Base-by-base conservation (phyloP, 345 rosid species). In the Gossypium bickii region DNA sequence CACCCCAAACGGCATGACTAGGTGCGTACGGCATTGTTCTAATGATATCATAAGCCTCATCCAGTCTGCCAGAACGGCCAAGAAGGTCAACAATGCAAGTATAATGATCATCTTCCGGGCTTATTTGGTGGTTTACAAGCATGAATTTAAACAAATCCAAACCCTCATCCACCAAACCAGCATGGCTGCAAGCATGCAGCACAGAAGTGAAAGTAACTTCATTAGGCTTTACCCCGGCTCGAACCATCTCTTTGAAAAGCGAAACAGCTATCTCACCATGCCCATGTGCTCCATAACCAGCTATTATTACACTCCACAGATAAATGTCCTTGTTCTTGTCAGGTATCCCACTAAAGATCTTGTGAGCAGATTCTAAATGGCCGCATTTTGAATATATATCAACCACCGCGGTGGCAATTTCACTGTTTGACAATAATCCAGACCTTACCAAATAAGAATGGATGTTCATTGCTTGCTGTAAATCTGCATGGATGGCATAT, bases 331-430 rank as follows among this genome's bases (percentile, higher is more conserved):
- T 86, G 73, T 67, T 55, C 72, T 78, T 76, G 64, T 69, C 51
- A 27, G 86, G 85, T 55, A 88, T 85, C 51, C 63, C 86, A 76
- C 66, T 29, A 73, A 90, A 88, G 67, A 87, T 76, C 80, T 67
- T 78, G 82, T 85, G 82, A 9, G 90, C 88, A 12, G 72, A 86
- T 72, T 88, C 86, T 70, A 87, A 74, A 82, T 72, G 76, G 77
- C 94, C 90, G 66, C 92, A 87, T 74, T 85, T 90, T 11, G 92
- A 88, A 74, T 88, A 87, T 72, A 84, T 76, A 78, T 88, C 87
- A 74, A 88, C 81, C 41, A 88, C 78, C 25, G 85, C 81, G 24
- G 94, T 90, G 29, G 80, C 89, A 74, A 87, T 79, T 74, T 88
- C 85, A 15, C 73, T 65, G 67, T 67, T 75, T 61, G 88, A 90